A percentile compares a stretch with the other conserved stretches of the same genome.
phyloP scores from a whole-genome alignment of 768 basidiomycete genomes.

The Termitomyces titanicus region DNA sequence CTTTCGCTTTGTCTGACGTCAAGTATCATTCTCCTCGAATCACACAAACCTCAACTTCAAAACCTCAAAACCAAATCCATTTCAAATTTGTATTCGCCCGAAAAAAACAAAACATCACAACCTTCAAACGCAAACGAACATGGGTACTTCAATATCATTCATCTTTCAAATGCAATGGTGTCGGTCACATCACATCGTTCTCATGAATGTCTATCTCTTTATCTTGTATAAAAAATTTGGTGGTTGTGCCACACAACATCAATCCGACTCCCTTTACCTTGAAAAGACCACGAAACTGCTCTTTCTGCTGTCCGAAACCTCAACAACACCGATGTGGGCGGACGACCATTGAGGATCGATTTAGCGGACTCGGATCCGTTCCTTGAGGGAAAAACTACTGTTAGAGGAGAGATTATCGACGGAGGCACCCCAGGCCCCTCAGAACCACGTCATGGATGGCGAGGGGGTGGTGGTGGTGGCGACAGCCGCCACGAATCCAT shows the following conservation, averaged over 20 bases:
- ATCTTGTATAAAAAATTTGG: too few relatives aligned
- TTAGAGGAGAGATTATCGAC: slow-evolving; percentile 78
- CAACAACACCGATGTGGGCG: slow-evolving; percentile 89
- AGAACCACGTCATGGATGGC: slow-evolving; percentile 54
- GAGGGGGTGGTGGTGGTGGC: slow-evolving; percentile 39
- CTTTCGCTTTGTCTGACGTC: slow-evolving; percentile 31
- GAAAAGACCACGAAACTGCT: slow-evolving; percentile 91
- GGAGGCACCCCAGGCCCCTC: slow-evolving; percentile 53
- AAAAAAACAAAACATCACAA: not conserved
- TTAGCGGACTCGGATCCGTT: slow-evolving; percentile 92
- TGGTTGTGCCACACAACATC: slow-evolving; percentile 6
- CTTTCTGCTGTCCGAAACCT: slow-evolving; percentile 93
- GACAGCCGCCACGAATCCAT: slow-evolving; percentile 44
- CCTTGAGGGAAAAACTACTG: slow-evolving; percentile 86
- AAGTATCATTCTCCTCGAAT: slow-evolving; percentile 20
- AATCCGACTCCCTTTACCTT: slow-evolving; percentile 10
- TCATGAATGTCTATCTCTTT: too few relatives aligned
- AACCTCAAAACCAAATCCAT: slow-evolving; percentile 1
- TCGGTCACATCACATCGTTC: not conserved
- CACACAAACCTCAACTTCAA: slow-evolving; percentile 1
- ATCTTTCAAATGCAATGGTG: not conserved
- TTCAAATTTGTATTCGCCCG: not conserved
- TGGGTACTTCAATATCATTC: not conserved
- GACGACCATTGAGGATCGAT: slow-evolving; percentile 90
- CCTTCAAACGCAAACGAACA: not conserved